Evolutionary conservation across 345 rosid genomes (phyloP).

Genomic region (Eucalyptus polyanthemos): DNA sequence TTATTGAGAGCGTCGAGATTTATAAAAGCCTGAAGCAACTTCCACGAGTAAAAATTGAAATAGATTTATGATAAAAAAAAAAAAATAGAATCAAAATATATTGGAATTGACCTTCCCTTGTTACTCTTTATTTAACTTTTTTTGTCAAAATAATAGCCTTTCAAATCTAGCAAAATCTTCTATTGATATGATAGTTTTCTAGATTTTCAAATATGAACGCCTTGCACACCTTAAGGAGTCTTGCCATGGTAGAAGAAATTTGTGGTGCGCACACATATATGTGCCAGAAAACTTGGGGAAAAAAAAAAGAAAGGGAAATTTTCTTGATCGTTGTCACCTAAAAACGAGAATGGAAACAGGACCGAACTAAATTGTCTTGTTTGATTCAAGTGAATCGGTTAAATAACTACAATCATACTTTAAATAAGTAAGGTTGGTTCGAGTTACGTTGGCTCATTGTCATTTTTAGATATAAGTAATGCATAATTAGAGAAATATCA

Average conservation of each 20-base stretch:
- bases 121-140: too few species aligned
- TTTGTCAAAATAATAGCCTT: too few species aligned
- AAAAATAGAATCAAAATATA: background rate
- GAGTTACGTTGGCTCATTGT: fast-evolving
- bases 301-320: too few species aligned
- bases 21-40: background rate
- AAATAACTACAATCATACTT: background rate
- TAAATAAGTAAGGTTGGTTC: background rate
- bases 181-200: background rate
- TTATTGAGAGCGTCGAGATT: background rate
- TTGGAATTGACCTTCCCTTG: too few species aligned
- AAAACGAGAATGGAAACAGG: fast-evolving
- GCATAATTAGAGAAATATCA: background rate
- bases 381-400: background rate
- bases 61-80: too few species aligned
- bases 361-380: background rate
- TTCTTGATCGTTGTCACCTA: background rate
- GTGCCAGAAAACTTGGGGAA: background rate
- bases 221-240: background rate
- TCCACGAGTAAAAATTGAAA: background rate
- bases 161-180: background rate
- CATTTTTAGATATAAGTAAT: background rate
- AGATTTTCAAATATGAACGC: background rate
- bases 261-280: background rate
- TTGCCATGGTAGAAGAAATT: background rate